Evolutionary conservation across 1,139 yeast species (phyloP).

Genomic region (Lodderomyces elongisporus): DNA sequence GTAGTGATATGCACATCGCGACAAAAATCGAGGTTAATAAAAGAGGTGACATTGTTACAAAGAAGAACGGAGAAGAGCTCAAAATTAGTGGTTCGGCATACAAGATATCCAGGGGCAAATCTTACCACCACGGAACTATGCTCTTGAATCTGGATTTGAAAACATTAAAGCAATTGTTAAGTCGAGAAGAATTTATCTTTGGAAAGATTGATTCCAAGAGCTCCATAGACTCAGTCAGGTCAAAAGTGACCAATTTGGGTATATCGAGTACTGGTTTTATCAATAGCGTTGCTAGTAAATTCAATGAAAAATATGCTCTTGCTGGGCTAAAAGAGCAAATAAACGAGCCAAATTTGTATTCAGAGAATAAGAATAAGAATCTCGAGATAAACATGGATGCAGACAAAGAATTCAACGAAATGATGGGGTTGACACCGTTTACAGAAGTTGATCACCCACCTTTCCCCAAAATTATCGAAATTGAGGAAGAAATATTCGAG

Average conservation of each 20-base stretch:
- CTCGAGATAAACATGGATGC: too few species aligned
- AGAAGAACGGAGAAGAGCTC: conserved; percentile 42
- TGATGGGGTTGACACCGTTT: conserved; percentile 34
- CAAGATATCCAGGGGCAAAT: conserved; percentile 74
- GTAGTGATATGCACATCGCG: conserved; percentile 13
- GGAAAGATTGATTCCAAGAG: conserved; percentile 54
- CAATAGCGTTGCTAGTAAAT: conserved; percentile 41
- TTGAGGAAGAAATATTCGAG: conserved; percentile 23
- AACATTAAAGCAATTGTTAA: conserved; percentile 52
- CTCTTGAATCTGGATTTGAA: conserved; percentile 61
- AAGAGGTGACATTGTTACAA: conserved; percentile 72
- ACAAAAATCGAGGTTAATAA: conserved; percentile 46
- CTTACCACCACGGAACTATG: conserved; percentile 98
- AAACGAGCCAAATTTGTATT: neutral
- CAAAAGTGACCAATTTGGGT: conserved; percentile 66
- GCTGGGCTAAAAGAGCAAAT: neutral
- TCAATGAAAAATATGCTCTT: conserved; percentile 35
- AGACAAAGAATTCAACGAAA: conserved; percentile 21
- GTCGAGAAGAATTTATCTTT: conserved; percentile 37
- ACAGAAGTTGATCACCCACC: conserved; percentile 13
- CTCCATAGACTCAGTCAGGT: conserved; percentile 67
- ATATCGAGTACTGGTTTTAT: conserved; percentile 45
- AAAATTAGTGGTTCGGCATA: conserved; percentile 91
- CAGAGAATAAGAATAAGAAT: conserved; percentile 20
- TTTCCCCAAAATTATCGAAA: conserved; percentile 10